These are phyloP conservation scores for Peronospora belbahrii DNA, from an alignment of 352 stramenopile genomes.

Conservation along the genomic window DNA sequence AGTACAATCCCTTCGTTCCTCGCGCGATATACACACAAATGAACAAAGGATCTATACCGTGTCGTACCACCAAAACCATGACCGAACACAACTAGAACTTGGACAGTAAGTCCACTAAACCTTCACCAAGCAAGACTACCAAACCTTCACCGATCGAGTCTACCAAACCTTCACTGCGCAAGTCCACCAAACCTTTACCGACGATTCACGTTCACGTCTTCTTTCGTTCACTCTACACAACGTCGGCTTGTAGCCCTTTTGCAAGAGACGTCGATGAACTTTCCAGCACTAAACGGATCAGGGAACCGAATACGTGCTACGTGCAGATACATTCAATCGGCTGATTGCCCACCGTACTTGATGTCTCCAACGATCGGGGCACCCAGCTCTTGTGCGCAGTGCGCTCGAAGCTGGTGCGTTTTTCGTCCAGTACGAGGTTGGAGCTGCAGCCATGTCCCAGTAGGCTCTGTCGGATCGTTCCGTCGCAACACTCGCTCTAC, in stretches of 20 bases:
- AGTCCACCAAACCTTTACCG: too few species aligned
- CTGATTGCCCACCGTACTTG: conserved; percentile 26
- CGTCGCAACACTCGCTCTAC: conserved; percentile 20
- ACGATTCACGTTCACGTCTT: too few species aligned
- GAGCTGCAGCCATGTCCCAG: conserved; percentile 41
- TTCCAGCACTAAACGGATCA: conserved; percentile 20
- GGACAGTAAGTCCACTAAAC: too few species aligned
- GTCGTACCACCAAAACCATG: too few species aligned
- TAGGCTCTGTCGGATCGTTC: conserved; percentile 1
- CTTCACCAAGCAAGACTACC: too few species aligned
- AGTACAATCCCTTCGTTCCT: too few species aligned
- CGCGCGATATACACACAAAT: too few species aligned
- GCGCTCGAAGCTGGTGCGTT: conserved; percentile 57
- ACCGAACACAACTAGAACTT: too few species aligned
- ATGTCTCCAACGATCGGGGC: conserved; percentile 50
- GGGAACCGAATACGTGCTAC: conserved; percentile 40
- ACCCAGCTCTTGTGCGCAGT: conserved; percentile 36
- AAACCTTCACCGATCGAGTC: too few species aligned
- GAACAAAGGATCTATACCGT: too few species aligned
- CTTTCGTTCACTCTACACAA: too few species aligned
- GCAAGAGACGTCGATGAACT: conserved; percentile 25
- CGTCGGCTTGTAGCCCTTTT: not conserved
- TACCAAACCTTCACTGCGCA: too few species aligned
- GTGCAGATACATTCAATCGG: conserved; percentile 46
- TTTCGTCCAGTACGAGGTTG: conserved; percentile 53